phyloP scores from a whole-genome alignment of 768 basidiomycete species.

The Boletus sp. region DNA sequence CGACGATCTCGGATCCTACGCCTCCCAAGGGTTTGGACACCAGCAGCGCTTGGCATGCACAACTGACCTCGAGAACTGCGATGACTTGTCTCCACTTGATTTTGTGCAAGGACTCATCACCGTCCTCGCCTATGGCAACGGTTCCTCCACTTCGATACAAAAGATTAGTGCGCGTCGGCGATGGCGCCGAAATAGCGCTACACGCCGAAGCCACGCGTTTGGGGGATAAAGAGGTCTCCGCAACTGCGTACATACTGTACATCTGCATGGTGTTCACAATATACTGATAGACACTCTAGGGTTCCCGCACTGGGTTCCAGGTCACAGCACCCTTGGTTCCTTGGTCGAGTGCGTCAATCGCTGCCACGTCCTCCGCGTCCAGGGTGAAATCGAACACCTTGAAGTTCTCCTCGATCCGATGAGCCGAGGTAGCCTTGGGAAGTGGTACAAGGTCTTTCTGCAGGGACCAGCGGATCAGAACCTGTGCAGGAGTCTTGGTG shows the following conservation, averaged over 20 bases:
- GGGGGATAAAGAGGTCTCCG: not conserved
- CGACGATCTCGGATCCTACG: no score
- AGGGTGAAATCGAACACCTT: constrained; percentile 75
- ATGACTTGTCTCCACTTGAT: no score
- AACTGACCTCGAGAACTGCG: no score
- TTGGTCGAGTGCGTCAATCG: constrained; percentile 64
- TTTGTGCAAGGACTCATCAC: no score
- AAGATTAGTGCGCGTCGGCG: no score
- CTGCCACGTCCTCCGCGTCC: constrained; percentile 55
- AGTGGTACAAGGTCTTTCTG: constrained; percentile 62
- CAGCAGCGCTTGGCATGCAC: no score
- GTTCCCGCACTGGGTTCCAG: constrained; percentile 75
- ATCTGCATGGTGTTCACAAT: no score
- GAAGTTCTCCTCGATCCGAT: constrained; percentile 70
- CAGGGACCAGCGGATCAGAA: constrained; percentile 53
- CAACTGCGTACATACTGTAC: no score
- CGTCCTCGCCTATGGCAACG: no score
- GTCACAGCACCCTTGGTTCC: constrained; percentile 69
- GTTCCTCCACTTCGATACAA: no score
- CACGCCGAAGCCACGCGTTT: not conserved
- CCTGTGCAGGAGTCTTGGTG: constrained; percentile 36
- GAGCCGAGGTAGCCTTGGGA: constrained; percentile 69
- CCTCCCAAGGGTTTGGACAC: no score
- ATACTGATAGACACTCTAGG: not conserved
- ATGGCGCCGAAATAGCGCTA: no score